Conservation (phyloP, 1,284 basidiomycete species). For the Melampsora larici-populina region DNA sequence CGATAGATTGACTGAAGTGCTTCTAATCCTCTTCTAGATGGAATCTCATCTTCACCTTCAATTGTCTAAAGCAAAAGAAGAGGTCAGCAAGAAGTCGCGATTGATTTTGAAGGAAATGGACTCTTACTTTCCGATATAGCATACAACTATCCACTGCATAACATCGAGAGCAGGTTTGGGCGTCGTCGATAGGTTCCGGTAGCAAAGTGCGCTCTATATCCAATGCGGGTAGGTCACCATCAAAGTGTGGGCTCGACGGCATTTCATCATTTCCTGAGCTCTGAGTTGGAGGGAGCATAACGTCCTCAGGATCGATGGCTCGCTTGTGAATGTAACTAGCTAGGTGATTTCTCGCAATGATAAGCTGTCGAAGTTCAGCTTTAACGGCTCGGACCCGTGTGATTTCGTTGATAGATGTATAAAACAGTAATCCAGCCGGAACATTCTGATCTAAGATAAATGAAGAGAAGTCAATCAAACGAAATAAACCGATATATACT, state of each 20-base stretch:
- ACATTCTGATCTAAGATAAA: constrained; percentile 57
- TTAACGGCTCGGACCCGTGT: constrained; percentile 71
- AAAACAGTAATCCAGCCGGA: constrained; percentile 79
- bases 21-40: constrained; percentile 51
- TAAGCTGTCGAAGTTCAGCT: constrained; percentile 79
- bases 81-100: neutral
- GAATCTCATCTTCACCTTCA: constrained; percentile 37
- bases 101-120: neutral
- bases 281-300: neutral
- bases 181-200: constrained; percentile 81
- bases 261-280: constrained; percentile 4
- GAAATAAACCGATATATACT: neutral
- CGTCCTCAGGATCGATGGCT: neutral
- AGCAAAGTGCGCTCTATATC: constrained; percentile 57
- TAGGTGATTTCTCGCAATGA: constrained; percentile 79
- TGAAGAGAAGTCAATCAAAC: neutral
- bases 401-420: constrained; percentile 84
- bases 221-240: neutral
- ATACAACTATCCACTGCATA: constrained; percentile 83
- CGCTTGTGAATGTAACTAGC: constrained; percentile 64
- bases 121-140: constrained; percentile 77
- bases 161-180: constrained; percentile 73
- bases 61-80: constrained; percentile 10
- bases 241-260: neutral
- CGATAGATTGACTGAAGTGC: constrained; percentile 72